Evolutionary conservation across 2,329 filamentous ascomycete species (phyloP).

Genomic region (Botrytis elliptica): DNA sequence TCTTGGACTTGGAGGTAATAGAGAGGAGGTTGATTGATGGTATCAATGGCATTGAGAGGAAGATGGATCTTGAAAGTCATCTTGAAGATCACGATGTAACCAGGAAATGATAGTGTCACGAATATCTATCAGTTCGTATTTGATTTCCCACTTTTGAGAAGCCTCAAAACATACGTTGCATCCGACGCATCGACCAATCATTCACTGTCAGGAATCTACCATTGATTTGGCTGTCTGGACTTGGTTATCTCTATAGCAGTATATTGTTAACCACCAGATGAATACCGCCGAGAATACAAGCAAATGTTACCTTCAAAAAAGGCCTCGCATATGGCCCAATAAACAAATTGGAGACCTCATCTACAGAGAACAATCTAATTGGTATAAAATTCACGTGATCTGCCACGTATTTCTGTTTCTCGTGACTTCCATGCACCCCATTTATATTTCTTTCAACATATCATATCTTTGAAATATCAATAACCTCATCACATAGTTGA

Average conservation of each 20-base stretch:
- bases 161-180: not conserved
- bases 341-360: not conserved
- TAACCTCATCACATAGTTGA: not conserved
- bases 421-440: slow-evolving; percentile 13
- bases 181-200: not conserved
- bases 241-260: not conserved
- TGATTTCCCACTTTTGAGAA: not conserved
- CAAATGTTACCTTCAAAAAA: not conserved
- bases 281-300: not conserved
- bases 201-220: not conserved
- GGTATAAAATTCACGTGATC: not conserved
- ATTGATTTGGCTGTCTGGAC: not conserved
- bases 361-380: not conserved
- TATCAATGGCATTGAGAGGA: not conserved
- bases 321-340: not conserved
- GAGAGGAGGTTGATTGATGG: not conserved
- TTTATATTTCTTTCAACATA: not conserved
- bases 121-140: not conserved
- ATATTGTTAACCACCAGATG: no score
- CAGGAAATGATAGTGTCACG: not conserved
- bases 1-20: not conserved
- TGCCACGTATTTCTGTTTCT: not conserved
- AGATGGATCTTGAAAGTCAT: not conserved
- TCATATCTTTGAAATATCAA: not conserved
- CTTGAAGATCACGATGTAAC: not conserved